phyloP scores from a whole-genome alignment of 192 early-diverging fungal species.

The Coemansia sp. region DNA sequence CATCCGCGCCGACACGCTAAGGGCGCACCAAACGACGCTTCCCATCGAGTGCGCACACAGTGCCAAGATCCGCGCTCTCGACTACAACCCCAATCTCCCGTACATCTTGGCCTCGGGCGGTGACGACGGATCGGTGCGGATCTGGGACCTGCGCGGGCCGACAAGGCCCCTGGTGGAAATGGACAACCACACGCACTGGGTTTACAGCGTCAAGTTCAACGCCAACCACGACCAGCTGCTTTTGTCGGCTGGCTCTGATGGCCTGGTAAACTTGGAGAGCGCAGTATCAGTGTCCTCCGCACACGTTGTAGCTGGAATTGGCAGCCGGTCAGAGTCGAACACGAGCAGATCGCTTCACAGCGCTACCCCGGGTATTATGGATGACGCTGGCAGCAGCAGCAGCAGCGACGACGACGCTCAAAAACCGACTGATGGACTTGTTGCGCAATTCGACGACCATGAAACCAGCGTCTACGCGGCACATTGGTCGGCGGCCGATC shows the following conservation, averaged over 20 bases:
- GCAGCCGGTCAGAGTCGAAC: neutral
- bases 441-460: slow-evolving; percentile 88
- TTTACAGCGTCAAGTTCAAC: slow-evolving; percentile 84
- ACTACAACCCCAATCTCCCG: slow-evolving; percentile 88
- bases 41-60: slow-evolving; percentile 66
- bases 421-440: slow-evolving; percentile 65
- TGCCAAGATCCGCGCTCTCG: slow-evolving; percentile 67
- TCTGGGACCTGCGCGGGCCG: slow-evolving; percentile 81
- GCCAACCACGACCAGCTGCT: slow-evolving; percentile 90
- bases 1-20: slow-evolving; percentile 55
- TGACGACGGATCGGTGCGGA: slow-evolving; percentile 81
- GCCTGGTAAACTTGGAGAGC: slow-evolving; percentile 83
- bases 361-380: slow-evolving; percentile 10
- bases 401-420: slow-evolving; percentile 23
- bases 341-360: neutral
- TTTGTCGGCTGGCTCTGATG: slow-evolving; percentile 81
- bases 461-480: slow-evolving; percentile 92
- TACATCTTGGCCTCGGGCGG: slow-evolving; percentile 80
- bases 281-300: slow-evolving; percentile 84
- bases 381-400: slow-evolving; percentile 16
- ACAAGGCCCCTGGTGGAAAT: slow-evolving; percentile 63
- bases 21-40: slow-evolving; percentile 11
- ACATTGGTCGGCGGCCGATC: slow-evolving; percentile 86
- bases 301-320: slow-evolving; percentile 36
- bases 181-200: slow-evolving; percentile 85